Evolutionary conservation across 108 stramenopile genomes (phyloP), one percentile per base, ranked within the genome.

Genomic region (Aurantiochytrium sp.): DNA sequence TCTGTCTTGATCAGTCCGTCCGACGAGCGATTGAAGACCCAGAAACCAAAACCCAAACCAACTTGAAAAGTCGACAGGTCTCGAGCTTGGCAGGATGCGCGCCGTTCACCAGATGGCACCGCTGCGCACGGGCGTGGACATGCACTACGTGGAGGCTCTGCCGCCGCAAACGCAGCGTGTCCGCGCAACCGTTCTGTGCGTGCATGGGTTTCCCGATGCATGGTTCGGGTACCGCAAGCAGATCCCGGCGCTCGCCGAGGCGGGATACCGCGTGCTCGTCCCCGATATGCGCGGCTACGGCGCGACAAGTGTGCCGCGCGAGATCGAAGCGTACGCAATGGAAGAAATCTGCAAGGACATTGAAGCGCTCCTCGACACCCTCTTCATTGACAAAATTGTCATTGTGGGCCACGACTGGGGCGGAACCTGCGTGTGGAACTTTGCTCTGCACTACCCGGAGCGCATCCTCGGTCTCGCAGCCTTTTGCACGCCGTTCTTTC

Each of bases 381-480:
- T 83, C 25, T 53, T 83, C 3, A 6, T 83, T 12, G 76, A 83
- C n/a, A 8, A 83, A 23, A 28, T 83, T 25, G 51, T 83, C 76
- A 47, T 83, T 23, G n/a, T 47, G 0, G 76, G 76, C 10, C 76
- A 83, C 51, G 76, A 83, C 51, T 83, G 76, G 76, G 76, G 76
- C 76, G 76, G 76, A 21, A 83, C 76, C n/a, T 83, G 76, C 51
- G 76, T 83, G 51, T 83, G 76, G 76, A 83, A 53, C 51, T 83
- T 83, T 35, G 76, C 76, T 45, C 2, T 83, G 76, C 76, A 83
- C 76, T 53, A 83, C 51, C 76, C 76, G 51, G 45, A 47, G 49
- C 45, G 76, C n/a, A 28, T 83, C 76, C 45, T 53, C 25, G 76
- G 76, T 23, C 43, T 83, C 49, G 51, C 51, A 6, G 76, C 76